Evolutionary conservation across 2,329 filamentous ascomycete genomes (phyloP), one percentile per base, ranked within the genome.

Genomic region (Fusarium longipes): DNA sequence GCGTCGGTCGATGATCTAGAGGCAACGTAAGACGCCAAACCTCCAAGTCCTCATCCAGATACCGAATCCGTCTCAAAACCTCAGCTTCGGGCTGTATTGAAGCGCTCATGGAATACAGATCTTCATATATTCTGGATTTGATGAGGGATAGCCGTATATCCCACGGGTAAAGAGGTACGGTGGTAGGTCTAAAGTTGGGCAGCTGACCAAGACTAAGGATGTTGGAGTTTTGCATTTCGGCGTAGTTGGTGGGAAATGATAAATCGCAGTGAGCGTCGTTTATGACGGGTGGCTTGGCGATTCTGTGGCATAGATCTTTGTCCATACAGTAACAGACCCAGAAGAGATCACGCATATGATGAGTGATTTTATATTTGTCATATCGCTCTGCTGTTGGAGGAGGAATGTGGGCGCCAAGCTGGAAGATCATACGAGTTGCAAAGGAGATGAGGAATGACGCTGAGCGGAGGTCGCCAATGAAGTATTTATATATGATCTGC

Each of bases 291-390:
- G 57, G 52, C 8, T 52, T 52, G 0, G 44, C 44, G 4, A 29
- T 66, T 7, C 63, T 45, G 1, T 63, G 51, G 1, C 52, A 17
- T 0, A 66, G 18, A 18, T 67, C 62, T 35, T 67, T 66, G 2
- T 67, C 64, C 1, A 58, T 32, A 15, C 55, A 48, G 5, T 67
- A 67, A 24, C 62, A 67, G 5, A 63, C 7, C 64, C 64, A 67
- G 14, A 67, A 67, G 0, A 61, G 17, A 7, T 61, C 57, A 2
- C 45, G 55, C 3, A 27, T 20, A 8, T 61, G 57, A 10, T 60
- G 17, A 4, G 1, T 18, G 3, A n/a, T 1, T 2, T 8, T 17
- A 3, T 14, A 9, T 3, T 45, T 61, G 0, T 61, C 4, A 6
- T 61, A 61, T 1, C 2, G 3, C 0, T 3, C 11, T 0, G 14